A percentile compares a stretch with the other conserved stretches of the same genome.
phyloP scores from a whole-genome alignment of 169 alveolate species.

The Eimeria sp. region DNA sequence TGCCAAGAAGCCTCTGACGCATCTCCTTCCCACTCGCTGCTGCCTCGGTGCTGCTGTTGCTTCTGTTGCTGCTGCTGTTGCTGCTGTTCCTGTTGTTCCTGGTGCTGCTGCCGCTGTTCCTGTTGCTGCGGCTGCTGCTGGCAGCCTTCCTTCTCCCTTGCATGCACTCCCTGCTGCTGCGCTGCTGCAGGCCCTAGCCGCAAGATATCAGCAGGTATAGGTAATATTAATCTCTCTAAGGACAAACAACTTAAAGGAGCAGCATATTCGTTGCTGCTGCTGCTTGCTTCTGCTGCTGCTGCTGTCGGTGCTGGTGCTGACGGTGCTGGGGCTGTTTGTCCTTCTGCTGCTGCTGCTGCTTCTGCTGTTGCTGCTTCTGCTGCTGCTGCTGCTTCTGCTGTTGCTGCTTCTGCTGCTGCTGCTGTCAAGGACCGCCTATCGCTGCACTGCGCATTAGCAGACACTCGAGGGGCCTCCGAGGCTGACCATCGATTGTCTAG shows the following conservation, averaged over 20 bases:
- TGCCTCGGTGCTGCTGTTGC: constrained; percentile 34
- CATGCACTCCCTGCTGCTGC: not conserved
- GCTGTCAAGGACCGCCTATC: not conserved
- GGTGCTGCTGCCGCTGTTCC: constrained; percentile 34
- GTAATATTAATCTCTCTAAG: constrained; percentile 1
- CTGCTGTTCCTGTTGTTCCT: not conserved
- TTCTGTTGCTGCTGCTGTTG: not conserved
- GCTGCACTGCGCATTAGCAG: constrained; percentile 11
- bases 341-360: constrained; percentile 14
- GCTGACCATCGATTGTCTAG: constrained; percentile 19
- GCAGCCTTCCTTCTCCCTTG: not conserved
- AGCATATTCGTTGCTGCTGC: not conserved
- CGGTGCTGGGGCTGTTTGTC: not conserved
- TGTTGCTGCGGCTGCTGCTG: not conserved
- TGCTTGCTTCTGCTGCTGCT: constrained; percentile 6
- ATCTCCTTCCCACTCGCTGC: constrained; percentile 5
- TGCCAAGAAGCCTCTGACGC: constrained; percentile 26
- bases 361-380: not conserved
- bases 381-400: not conserved
- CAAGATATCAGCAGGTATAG: not conserved
- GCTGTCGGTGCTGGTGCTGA: too few species aligned
- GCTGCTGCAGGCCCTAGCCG: not conserved
- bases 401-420: constrained; percentile 11
- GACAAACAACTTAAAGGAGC: constrained; percentile 2
- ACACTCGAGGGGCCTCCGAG: not conserved